phyloP scores from a whole-genome alignment of 805 yeast genomes.

The Debaryomyces prosopidis region DNA sequence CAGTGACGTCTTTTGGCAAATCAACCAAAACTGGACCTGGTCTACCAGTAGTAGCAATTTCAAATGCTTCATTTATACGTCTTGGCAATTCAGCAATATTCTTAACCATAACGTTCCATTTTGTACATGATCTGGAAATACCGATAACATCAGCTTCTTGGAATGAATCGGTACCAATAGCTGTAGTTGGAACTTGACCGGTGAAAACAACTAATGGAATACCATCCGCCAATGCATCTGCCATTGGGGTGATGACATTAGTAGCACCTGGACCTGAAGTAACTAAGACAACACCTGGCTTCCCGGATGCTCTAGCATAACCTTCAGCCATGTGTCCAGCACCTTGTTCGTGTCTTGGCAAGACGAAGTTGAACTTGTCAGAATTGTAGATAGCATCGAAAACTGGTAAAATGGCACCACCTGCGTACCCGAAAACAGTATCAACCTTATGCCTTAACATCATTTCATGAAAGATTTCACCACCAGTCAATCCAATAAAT shows the following conservation, averaged over 20 bases:
- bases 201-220: conserved; percentile 95
- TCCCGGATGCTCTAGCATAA: conserved; percentile 92
- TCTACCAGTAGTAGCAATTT: conserved; percentile 92
- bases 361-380: conserved; percentile 80
- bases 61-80: conserved; percentile 96
- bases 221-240: conserved; percentile 97
- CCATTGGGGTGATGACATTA: conserved; percentile 97
- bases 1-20: conserved; percentile 97
- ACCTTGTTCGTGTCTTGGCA: conserved; percentile 98
- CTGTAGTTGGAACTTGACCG: conserved; percentile 94
- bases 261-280: conserved; percentile 99
- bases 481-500: conserved; percentile 95
- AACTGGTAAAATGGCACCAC: conserved; percentile 98
- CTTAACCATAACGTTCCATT: conserved; percentile 99
- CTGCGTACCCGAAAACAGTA: conserved; percentile 96
- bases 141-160: conserved; percentile 99
- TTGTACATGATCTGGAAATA: conserved; percentile 94
- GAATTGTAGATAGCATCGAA: conserved; percentile 96
- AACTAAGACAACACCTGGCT: conserved; percentile 95
- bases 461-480: conserved; percentile 98
- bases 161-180: conserved; percentile 98
- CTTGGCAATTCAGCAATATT: conserved; percentile 91
- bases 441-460: conserved; percentile 95
- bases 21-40: conserved; percentile 99
- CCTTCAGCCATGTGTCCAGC: conserved; percentile 99